A percentile compares a stretch with the other conserved stretches of the same genome.
These are phyloP conservation scores for Nemania bipapillata DNA, from an alignment of 2,329 filamentous ascomycete genomes.

Conservation along the genomic window DNA sequence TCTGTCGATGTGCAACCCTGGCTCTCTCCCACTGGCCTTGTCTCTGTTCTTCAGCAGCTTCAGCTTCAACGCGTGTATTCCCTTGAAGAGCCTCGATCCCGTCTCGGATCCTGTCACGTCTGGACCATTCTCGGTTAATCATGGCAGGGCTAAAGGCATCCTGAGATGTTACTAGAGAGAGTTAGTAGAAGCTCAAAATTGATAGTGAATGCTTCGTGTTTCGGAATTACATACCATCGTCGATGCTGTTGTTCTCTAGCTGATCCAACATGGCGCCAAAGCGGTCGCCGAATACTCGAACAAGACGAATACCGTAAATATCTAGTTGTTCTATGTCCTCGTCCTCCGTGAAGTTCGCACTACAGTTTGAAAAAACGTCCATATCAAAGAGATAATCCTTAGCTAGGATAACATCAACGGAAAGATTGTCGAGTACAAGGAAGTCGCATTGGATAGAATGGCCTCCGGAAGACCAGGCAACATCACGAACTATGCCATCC, in stretches of 20 bases:
- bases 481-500: not conserved
- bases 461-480: not conserved
- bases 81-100: not conserved
- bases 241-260: conserved; percentile 9
- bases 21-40: conserved; percentile 16
- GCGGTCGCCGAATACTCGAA: conserved; percentile 8
- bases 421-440: conserved; percentile 11
- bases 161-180: not conserved
- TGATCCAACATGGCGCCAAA: not conserved
- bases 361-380: conserved; percentile 7
- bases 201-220: not conserved
- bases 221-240: conserved; percentile 3
- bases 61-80: not conserved
- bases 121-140: conserved; percentile 17
- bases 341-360: not conserved
- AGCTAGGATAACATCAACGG: conserved; percentile 6
- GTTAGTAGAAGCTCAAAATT: not conserved
- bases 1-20: conserved; percentile 5
- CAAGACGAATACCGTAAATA: conserved; percentile 10
- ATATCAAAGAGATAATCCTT: conserved; percentile 19
- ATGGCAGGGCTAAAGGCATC: conserved; percentile 13
- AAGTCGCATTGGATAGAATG: conserved; percentile 18
- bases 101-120: conserved; percentile 19
- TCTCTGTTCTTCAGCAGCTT: conserved; percentile 6
- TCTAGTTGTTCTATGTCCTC: not conserved